Evolutionary conservation across 306 rosid species (phyloP).

Genomic region (Cucumis hystrix): DNA sequence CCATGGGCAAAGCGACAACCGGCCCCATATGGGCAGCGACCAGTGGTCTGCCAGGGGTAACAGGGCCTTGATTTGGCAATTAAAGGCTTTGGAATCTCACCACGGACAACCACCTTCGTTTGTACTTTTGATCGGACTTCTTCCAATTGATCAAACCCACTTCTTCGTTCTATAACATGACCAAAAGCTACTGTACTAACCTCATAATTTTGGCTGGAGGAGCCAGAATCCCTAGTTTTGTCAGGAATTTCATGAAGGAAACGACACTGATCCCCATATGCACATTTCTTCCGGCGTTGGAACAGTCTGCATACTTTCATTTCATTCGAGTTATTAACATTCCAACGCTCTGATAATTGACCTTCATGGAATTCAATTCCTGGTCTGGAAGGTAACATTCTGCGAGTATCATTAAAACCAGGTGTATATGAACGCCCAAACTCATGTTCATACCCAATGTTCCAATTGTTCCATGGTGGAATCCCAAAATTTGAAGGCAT

Average conservation of each 20-base stretch:
- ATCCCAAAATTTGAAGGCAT: neutral
- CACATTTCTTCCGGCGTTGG: slow-evolving; percentile 11
- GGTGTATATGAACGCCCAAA: neutral
- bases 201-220: neutral
- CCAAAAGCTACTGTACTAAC: neutral
- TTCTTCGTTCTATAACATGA: neutral
- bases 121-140: neutral
- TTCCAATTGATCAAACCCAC: slow-evolving; percentile 5
- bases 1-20: slow-evolving; percentile 17
- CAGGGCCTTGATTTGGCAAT: neutral
- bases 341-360: neutral
- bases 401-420: neutral
- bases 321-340: neutral
- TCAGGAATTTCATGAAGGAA: slow-evolving; percentile 17
- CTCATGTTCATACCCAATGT: neutral
- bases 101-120: neutral
- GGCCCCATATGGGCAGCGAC: slow-evolving; percentile 5
- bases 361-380: neutral
- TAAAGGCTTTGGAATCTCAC: neutral
- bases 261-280: slow-evolving; percentile 27
- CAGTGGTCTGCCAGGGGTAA: slow-evolving; percentile 8
- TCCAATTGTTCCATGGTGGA: neutral
- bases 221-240: neutral
- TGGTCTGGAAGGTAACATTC: neutral
- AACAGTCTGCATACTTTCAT: slow-evolving; percentile 22